phyloP scores from a whole-genome alignment of 139 green algal genomes.

The Picochlorum costavermella region DNA sequence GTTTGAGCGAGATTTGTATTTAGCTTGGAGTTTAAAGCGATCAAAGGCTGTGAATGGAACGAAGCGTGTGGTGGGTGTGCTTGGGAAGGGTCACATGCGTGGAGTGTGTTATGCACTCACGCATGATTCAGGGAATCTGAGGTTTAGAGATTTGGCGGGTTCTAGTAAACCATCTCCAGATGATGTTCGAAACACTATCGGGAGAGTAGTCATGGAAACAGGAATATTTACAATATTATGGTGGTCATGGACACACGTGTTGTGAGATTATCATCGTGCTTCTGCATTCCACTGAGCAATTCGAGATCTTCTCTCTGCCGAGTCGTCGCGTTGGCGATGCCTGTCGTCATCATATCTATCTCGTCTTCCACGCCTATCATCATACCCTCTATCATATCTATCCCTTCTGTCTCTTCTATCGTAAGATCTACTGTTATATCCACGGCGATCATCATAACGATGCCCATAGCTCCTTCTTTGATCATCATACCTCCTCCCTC shows the following conservation, averaged over 20 bases:
- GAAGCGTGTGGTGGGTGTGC: slow-evolving; percentile 54
- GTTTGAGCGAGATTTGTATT: slow-evolving; percentile 63
- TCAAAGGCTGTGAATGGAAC: slow-evolving; percentile 62
- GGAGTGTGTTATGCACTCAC: slow-evolving; percentile 45
- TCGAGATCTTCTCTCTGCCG: slow-evolving; percentile 57
- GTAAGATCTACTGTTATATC: background rate
- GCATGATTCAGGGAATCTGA: slow-evolving; percentile 7
- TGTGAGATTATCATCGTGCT: background rate
- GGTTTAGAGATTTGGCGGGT: slow-evolving; percentile 11
- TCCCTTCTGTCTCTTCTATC: background rate
- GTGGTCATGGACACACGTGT: background rate
- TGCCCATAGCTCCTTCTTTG: slow-evolving; percentile 8
- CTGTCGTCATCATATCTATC: slow-evolving; percentile 3
- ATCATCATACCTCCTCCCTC: slow-evolving; percentile 17
- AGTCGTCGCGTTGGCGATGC: slow-evolving; percentile 24
- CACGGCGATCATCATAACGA: slow-evolving; percentile 17
- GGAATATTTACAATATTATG: slow-evolving; percentile 3
- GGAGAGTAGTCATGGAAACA: background rate
- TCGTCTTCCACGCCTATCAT: slow-evolving; percentile 1
- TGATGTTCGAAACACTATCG: background rate
- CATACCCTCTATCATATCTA: background rate
- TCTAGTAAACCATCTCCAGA: background rate
- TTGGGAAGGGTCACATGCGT: slow-evolving; percentile 62
- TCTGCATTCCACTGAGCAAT: slow-evolving; percentile 67
- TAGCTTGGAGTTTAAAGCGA: slow-evolving; percentile 65